phyloP scores from a whole-genome alignment of 2,329 filamentous ascomycete species.

The Sclerotinia subarctica region DNA sequence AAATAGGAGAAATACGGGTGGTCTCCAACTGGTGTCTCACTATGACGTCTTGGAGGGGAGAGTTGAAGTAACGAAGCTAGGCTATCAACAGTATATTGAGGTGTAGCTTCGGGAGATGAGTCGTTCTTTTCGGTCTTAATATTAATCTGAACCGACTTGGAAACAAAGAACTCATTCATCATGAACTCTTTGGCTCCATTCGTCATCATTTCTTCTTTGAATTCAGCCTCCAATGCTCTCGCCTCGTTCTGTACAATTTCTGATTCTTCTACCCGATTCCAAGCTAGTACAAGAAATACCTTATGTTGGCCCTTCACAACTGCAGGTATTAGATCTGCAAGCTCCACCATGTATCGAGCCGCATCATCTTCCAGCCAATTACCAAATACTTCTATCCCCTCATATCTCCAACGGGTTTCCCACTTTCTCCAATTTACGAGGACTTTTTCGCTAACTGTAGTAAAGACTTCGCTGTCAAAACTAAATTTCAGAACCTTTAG shows the following conservation, averaged over 20 bases:
- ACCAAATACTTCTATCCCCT: not conserved
- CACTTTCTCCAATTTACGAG: not conserved
- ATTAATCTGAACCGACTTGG: not conserved
- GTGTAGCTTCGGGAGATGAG: not conserved
- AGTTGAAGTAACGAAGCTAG: not conserved
- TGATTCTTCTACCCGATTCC: not conserved
- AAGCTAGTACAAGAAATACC: not conserved
- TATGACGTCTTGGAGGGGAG: not conserved
- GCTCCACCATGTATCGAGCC: not conserved
- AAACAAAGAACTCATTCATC: not conserved
- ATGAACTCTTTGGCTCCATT: not conserved
- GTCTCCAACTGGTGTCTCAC: not conserved
- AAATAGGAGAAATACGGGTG: too few relatives aligned
- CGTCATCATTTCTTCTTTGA: not conserved
- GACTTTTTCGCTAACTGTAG: not conserved
- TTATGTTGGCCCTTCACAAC: not conserved
- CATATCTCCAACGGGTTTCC: not conserved
- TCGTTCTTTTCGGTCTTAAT: not conserved
- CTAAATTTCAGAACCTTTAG: not conserved
- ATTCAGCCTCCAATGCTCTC: not conserved
- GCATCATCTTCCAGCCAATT: not conserved
- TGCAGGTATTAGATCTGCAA: not conserved
- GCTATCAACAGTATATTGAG: not conserved
- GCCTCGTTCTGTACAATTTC: not conserved
- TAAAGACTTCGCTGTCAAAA: not conserved